Conservation (phyloP, 345 rosid genomes). For the Geranium brycei region DNA sequence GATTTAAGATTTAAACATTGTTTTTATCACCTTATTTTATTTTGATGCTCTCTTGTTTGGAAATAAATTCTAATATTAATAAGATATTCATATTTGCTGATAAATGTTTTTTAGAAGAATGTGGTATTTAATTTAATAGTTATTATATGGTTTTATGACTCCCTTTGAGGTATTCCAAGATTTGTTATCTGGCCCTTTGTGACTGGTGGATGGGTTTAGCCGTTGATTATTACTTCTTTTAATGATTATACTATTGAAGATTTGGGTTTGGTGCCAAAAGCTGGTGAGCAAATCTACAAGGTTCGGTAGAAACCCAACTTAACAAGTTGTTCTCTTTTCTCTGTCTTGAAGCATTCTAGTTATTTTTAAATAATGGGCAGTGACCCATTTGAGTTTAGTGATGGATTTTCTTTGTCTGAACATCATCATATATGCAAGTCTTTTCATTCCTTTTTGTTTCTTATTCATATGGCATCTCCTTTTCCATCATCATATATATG, state of each 20-base stretch:
- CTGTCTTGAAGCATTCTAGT: constrained; percentile 14
- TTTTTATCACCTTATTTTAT: too few relatives aligned
- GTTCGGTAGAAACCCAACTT: constrained; percentile 5
- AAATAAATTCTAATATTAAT: too few relatives aligned
- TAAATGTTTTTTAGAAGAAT: too few relatives aligned
- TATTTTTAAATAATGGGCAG: background rate
- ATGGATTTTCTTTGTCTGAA: background rate
- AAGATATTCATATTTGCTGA: too few relatives aligned
- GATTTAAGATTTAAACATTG: too few relatives aligned
- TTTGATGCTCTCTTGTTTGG: too few relatives aligned
- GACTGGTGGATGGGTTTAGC: too few relatives aligned
- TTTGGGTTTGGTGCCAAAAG: background rate
- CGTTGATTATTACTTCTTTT: too few relatives aligned
- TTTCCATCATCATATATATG: background rate
- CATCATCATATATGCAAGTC: background rate
- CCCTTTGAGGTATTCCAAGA: too few relatives aligned
- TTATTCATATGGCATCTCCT: constrained; percentile 1
- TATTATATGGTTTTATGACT: too few relatives aligned
- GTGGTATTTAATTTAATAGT: too few relatives aligned
- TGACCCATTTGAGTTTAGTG: background rate
- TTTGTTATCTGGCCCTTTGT: too few relatives aligned
- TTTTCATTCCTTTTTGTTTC: constrained; percentile 1
- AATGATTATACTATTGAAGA: background rate
- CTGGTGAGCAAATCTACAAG: background rate
- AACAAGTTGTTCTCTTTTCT: constrained; percentile 15